Evolutionary conservation across 2,329 filamentous ascomycete species (phyloP).

Genomic region (Tolypocladium ovalisporum): DNA sequence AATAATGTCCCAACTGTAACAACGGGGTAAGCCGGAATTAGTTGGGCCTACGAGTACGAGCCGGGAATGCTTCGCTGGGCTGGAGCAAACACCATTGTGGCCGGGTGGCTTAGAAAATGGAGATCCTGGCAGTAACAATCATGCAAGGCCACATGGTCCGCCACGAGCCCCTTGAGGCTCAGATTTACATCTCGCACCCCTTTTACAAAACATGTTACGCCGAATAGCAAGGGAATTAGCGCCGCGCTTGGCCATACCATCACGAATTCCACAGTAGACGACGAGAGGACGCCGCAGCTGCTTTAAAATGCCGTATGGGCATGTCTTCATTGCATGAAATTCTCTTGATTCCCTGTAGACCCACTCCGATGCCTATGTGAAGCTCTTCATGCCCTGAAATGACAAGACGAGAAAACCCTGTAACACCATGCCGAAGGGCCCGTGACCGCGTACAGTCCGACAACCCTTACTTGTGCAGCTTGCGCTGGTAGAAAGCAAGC

Average conservation of each 20-base stretch:
- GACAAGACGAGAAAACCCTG: slow-evolving; percentile 25
- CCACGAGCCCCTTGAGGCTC: not conserved
- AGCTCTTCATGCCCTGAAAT: slow-evolving; percentile 24
- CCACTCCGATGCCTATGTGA: slow-evolving; percentile 25
- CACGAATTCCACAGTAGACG: not conserved
- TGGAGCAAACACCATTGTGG: not conserved
- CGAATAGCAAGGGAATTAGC: not conserved
- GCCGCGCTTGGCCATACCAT: not conserved
- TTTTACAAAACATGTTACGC: not conserved
- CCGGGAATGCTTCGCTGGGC: not conserved
- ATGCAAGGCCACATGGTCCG: too few species aligned
- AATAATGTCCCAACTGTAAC: too few species aligned
- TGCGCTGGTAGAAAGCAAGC: slow-evolving; percentile 99
- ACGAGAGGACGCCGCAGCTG: not conserved
- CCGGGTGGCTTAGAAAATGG: too few species aligned
- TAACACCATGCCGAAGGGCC: slow-evolving; percentile 24
- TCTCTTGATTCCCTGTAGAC: slow-evolving; percentile 26
- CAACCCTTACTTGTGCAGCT: slow-evolving; percentile 84
- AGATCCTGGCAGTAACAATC: too few species aligned
- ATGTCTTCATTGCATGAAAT: slow-evolving; percentile 19
- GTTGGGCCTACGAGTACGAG: not conserved
- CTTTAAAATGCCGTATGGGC: not conserved
- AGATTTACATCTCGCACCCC: too few species aligned
- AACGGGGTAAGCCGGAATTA: not conserved
- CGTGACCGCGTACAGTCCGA: slow-evolving; percentile 7